These are phyloP conservation scores for Axilococcus clingmanii DNA, from an alignment of 139 green algal genomes.

Conservation along the genomic window DNA sequence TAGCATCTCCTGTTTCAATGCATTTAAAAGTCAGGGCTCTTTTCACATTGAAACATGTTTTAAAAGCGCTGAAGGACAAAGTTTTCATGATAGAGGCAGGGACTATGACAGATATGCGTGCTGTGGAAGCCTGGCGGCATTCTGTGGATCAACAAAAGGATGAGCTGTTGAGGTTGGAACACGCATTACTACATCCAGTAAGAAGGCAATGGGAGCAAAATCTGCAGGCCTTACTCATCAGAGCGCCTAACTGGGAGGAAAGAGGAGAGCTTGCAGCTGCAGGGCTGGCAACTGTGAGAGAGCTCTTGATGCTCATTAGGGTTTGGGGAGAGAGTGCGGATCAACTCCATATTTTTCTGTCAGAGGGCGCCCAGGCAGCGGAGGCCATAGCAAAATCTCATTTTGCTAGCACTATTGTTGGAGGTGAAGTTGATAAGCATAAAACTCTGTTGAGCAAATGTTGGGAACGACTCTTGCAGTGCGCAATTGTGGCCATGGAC, in stretches of 20 bases:
- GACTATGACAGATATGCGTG: slow-evolving; percentile 5
- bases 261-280: slow-evolving; percentile 33
- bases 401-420: slow-evolving; percentile 6
- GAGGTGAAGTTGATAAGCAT: not conserved
- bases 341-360: not conserved
- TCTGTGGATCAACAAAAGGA: not conserved
- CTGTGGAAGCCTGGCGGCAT: too few species aligned
- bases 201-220: slow-evolving; percentile 27
- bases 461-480: slow-evolving; percentile 34
- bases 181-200: slow-evolving; percentile 36
- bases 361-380: slow-evolving; percentile 2
- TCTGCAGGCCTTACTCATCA: slow-evolving; percentile 6
- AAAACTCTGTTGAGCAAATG: slow-evolving; percentile 11
- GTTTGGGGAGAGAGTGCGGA: not conserved
- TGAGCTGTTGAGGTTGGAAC: not conserved
- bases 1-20: slow-evolving; percentile 7
- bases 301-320: slow-evolving; percentile 40
- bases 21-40: slow-evolving; percentile 38
- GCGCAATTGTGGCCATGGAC: slow-evolving; percentile 24
- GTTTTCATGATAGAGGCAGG: slow-evolving; percentile 56
- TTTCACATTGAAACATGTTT: slow-evolving; percentile 48
- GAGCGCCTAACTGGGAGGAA: slow-evolving; percentile 21
- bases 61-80: slow-evolving; percentile 54
- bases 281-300: slow-evolving; percentile 23
- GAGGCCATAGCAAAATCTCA: not conserved